Evolutionary conservation across 257 asterid species (phyloP).

Genomic region (Solanum chiquidenum): DNA sequence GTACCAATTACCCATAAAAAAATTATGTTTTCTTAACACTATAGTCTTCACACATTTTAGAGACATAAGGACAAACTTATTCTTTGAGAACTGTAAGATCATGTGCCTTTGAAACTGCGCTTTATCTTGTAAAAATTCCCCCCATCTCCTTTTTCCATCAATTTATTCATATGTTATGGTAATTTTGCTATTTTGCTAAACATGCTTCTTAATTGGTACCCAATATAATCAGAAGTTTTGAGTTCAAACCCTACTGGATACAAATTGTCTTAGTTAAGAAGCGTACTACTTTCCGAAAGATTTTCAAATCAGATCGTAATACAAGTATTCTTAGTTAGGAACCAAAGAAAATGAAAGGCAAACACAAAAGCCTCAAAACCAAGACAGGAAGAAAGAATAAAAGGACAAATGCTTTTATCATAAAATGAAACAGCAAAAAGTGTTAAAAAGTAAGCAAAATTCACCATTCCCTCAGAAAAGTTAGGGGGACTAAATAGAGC

Average conservation of each 20-base stretch:
- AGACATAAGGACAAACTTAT: not conserved
- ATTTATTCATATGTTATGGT: not conserved
- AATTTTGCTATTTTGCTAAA: not conserved
- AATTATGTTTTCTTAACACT: not conserved
- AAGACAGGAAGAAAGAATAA: not conserved
- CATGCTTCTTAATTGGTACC: not conserved
- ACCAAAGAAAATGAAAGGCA: not conserved
- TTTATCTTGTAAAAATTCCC: not conserved
- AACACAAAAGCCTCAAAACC: not conserved
- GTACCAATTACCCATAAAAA: constrained; percentile 6
- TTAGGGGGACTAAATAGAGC: not conserved
- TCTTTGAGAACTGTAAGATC: not conserved
- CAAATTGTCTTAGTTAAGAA: not conserved
- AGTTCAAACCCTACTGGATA: fast-evolving
- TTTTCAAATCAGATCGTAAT: fast-evolving
- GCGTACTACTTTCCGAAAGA: fast-evolving
- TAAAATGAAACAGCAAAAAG: not conserved
- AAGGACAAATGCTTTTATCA: not conserved
- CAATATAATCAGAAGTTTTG: not conserved
- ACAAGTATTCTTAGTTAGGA: not conserved
- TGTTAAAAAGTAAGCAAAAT: not conserved
- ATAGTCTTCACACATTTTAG: not conserved
- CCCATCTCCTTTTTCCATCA: not conserved
- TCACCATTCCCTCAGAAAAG: not conserved
- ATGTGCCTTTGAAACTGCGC: not conserved